Evolutionary conservation across 2,329 filamentous ascomycete species (phyloP).

Genomic region (Sclerotinia trifoliorum): DNA sequence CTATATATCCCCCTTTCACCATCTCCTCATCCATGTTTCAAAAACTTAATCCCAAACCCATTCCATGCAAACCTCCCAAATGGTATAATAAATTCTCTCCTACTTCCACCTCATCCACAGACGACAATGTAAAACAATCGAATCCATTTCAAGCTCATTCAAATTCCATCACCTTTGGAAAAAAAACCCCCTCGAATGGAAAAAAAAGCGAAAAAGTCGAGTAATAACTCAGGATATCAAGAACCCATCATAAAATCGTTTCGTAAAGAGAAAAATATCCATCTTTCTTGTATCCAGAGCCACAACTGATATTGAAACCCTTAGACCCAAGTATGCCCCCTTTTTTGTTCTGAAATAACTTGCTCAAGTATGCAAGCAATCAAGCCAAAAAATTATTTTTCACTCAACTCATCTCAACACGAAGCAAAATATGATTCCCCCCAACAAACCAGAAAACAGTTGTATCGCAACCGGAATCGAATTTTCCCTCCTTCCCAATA

Average conservation of each 20-base stretch:
- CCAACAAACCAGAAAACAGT: constrained; percentile 1
- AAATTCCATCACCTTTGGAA: neutral
- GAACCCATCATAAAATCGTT: constrained; percentile 21
- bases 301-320: constrained; percentile 21
- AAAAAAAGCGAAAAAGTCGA: constrained; percentile 8
- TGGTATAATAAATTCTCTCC: constrained; percentile 13
- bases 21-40: neutral
- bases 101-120: neutral
- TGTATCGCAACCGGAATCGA: neutral
- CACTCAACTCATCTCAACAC: neutral
- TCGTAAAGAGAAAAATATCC: constrained; percentile 16
- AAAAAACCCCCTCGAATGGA: neutral
- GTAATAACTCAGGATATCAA: constrained; percentile 21
- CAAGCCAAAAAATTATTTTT: constrained; percentile 8
- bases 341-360: constrained; percentile 15
- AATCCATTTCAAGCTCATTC: constrained; percentile 3
- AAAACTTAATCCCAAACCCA: neutral
- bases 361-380: neutral
- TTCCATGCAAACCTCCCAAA: constrained; percentile 16
- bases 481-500: constrained; percentile 6
- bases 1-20: neutral
- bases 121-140: constrained; percentile 8
- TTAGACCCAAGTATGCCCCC: constrained; percentile 10
- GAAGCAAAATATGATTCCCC: neutral
- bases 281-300: constrained; percentile 19